Conservation (phyloP, 805 yeast genomes). For the Kregervanrija delftensis region DNA sequence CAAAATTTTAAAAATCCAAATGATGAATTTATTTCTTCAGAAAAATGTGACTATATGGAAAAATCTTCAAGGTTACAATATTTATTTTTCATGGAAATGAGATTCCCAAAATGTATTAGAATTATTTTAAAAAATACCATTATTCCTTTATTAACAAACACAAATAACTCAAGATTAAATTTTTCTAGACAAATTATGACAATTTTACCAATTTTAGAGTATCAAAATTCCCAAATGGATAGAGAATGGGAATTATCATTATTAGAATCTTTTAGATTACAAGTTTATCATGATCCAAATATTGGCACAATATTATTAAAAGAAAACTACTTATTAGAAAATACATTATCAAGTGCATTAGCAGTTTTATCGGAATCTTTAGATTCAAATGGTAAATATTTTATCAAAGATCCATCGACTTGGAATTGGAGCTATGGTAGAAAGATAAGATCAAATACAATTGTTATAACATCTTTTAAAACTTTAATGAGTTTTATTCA, state of each 20-base stretch:
- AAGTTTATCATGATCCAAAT: slow-evolving; percentile 26
- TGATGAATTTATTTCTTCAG: not conserved
- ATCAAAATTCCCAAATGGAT: slow-evolving; percentile 38
- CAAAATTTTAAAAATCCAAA: not conserved
- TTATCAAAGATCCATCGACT: slow-evolving; percentile 2
- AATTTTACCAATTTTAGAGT: slow-evolving; percentile 45
- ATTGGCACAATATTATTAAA: slow-evolving; percentile 34
- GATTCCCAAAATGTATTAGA: slow-evolving; percentile 50
- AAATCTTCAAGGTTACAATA: slow-evolving; percentile 47
- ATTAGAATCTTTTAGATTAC: slow-evolving; percentile 24
- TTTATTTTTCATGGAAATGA: slow-evolving; percentile 49
- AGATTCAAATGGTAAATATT: slow-evolving; percentile 8
- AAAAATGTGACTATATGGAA: slow-evolving; percentile 2
- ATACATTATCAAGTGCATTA: slow-evolving; percentile 33
- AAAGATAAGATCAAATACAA: slow-evolving; percentile 3
- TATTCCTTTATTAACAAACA: slow-evolving; percentile 50
- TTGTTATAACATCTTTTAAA: slow-evolving; percentile 15
- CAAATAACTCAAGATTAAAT: slow-evolving; percentile 36
- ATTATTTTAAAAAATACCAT: slow-evolving; percentile 39
- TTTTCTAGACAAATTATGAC: slow-evolving; percentile 49
- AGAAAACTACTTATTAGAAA: slow-evolving; percentile 29
- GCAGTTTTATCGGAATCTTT: slow-evolving; percentile 2
- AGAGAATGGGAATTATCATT: slow-evolving; percentile 40
- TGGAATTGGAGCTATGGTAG: slow-evolving; percentile 12
- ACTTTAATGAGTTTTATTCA: slow-evolving; percentile 21